phyloP scores from a whole-genome alignment of 1,284 basidiomycete species.

The Sanghuangporus sanghuang region DNA sequence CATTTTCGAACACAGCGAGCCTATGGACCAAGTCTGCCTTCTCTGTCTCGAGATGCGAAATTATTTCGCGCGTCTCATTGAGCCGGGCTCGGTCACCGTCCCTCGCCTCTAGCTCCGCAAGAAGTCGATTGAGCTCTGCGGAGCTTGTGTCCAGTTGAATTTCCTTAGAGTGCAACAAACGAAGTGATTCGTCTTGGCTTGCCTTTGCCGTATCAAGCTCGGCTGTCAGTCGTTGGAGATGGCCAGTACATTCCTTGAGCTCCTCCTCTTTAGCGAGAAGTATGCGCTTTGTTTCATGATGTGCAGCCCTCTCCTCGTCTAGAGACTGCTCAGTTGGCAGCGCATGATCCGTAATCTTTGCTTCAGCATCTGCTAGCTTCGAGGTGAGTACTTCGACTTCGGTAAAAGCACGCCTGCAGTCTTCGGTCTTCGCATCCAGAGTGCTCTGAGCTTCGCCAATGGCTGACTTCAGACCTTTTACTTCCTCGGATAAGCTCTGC shows the following conservation, averaged over 20 bases:
- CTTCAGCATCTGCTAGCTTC: not conserved
- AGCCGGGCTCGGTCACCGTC: not conserved
- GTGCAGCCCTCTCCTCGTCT: not conserved
- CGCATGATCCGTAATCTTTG: not conserved
- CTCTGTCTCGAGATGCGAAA: constrained; percentile 4
- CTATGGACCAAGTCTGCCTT: constrained; percentile 2
- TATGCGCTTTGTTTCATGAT: not conserved
- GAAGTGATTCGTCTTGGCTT: not conserved
- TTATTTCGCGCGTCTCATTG: not conserved
- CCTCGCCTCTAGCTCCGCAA: constrained; percentile 1
- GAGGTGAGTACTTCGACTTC: constrained; percentile 2
- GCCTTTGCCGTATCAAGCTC: constrained; percentile 4
- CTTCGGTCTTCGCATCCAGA: not conserved
- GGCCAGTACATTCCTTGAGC: not conserved
- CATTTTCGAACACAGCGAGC: constrained; percentile 7
- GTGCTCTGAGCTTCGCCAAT: not conserved
- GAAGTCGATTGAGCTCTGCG: not conserved
- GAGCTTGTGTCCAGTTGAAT: not conserved
- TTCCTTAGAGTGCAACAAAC: not conserved
- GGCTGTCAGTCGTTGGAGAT: not conserved
- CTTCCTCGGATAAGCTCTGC: not conserved
- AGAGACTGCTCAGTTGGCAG: not conserved
- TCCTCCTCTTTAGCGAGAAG: constrained; percentile 1
- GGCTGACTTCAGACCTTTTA: not conserved
- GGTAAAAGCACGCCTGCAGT: not conserved